Conservation (phyloP, 2,329 filamentous ascomycete genomes). For the Periconia sp. region DNA sequence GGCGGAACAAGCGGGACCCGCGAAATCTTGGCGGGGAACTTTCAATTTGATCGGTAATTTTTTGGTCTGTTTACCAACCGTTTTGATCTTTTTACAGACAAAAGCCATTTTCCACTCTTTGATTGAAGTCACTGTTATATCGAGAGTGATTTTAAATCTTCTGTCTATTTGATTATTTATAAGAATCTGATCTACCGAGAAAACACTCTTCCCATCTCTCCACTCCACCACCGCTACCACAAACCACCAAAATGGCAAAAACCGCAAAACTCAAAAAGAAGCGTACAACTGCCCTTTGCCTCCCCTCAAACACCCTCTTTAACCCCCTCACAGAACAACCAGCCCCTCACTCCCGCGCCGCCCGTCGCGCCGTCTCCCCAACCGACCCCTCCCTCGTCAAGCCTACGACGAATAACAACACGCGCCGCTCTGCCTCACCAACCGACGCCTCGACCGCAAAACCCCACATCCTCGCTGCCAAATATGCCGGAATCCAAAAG, state of each 20-base stretch:
- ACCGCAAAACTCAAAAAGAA: constrained; percentile 51
- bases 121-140: too few relatives aligned
- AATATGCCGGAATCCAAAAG: constrained; percentile 70
- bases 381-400: constrained; percentile 72
- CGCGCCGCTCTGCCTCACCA: constrained; percentile 24
- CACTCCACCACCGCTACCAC: constrained; percentile 1
- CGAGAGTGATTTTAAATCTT: not conserved
- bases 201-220: not conserved
- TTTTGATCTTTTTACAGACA: not conserved
- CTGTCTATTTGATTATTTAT: not conserved
- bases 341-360: constrained; percentile 73
- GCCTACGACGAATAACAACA: constrained; percentile 61
- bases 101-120: too few relatives aligned
- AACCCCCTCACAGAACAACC: constrained; percentile 48
- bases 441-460: constrained; percentile 26
- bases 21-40: constrained; percentile 6
- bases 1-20: not conserved
- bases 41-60: constrained; percentile 1
- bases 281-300: constrained; percentile 25
- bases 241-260: constrained; percentile 43
- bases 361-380: constrained; percentile 70
- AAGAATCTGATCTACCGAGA: not conserved
- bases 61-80: not conserved
- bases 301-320: constrained; percentile 5
- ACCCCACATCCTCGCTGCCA: constrained; percentile 65